Evolutionary conservation across 2,329 filamentous ascomycete species (phyloP).

Genomic region (Sordariomycetes sp.): DNA sequence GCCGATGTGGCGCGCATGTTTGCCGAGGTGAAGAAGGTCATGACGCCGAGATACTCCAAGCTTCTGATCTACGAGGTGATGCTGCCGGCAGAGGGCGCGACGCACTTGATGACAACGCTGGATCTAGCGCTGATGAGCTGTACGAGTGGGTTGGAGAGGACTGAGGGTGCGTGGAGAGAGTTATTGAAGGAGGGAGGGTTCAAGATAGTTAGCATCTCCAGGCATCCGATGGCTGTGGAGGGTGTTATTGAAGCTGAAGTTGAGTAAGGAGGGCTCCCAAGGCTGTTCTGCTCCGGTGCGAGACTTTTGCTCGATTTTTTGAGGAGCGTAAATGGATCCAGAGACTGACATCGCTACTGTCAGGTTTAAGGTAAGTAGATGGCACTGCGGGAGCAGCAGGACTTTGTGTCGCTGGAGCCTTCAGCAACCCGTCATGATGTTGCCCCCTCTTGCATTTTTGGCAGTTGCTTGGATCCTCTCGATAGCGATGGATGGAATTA

Average conservation of each 20-base stretch:
- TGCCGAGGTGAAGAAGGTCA: constrained; percentile 17
- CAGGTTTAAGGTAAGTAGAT: no score
- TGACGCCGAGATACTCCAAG: constrained; percentile 22
- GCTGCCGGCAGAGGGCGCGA: constrained; percentile 18
- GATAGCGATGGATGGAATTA: no score
- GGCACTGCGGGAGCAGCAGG: no score
- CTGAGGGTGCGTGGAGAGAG: constrained; percentile 14
- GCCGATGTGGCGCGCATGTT: constrained; percentile 18
- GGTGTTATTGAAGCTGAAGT: constrained; percentile 8
- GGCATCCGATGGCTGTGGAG: constrained; percentile 11
- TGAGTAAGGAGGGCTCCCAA: no score
- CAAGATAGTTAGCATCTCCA: constrained; percentile 16
- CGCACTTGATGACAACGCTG: constrained; percentile 17
- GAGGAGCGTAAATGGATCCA: no score
- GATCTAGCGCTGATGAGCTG: constrained; percentile 25
- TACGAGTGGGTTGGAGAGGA: constrained; percentile 18
- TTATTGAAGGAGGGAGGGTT: constrained; percentile 16
- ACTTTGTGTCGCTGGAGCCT: no score
- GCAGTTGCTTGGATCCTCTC: no score
- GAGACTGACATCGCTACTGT: no score
- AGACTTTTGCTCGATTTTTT: no score
- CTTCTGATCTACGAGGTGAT: constrained; percentile 25
- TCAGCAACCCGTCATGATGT: no score
- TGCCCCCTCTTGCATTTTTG: no score
- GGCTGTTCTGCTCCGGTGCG: no score